Evolutionary conservation across 495 filamentous ascomycete genomes (phyloP).

Genomic region (Talaromyces ruber): DNA sequence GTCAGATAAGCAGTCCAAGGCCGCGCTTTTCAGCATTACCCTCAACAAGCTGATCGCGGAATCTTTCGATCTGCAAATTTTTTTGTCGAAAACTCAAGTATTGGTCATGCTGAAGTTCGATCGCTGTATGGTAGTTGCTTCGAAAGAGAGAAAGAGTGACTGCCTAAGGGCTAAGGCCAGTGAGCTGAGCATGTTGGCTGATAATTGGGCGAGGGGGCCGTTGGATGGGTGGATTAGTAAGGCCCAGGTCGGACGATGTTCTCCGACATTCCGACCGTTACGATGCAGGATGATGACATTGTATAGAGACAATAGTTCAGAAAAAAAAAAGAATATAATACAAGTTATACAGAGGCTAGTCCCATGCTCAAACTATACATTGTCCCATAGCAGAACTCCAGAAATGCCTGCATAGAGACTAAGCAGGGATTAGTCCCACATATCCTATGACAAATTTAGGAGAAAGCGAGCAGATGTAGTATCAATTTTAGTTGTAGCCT

Average conservation of each 20-base stretch:
- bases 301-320: neutral
- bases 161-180: neutral
- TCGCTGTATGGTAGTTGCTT: neutral
- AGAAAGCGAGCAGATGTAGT: neutral
- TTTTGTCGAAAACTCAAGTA: neutral
- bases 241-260: neutral
- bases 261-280: neutral
- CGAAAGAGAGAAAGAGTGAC: neutral
- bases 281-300: neutral
- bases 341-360: neutral
- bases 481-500: constrained; percentile 31
- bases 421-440: neutral
- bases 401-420: neutral
- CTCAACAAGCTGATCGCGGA: neutral
- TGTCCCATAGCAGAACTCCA: neutral
- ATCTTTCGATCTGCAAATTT: neutral
- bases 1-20: neutral
- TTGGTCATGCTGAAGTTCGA: neutral
- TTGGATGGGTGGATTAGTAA: neutral
- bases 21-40: neutral
- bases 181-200: neutral
- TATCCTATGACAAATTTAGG: neutral
- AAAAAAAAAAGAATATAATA: constrained; percentile 1
- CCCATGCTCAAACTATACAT: neutral
- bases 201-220: neutral